These are phyloP conservation scores for Penicillium antarcticum DNA, from an alignment of 495 filamentous ascomycete species.

Conservation along the genomic window DNA sequence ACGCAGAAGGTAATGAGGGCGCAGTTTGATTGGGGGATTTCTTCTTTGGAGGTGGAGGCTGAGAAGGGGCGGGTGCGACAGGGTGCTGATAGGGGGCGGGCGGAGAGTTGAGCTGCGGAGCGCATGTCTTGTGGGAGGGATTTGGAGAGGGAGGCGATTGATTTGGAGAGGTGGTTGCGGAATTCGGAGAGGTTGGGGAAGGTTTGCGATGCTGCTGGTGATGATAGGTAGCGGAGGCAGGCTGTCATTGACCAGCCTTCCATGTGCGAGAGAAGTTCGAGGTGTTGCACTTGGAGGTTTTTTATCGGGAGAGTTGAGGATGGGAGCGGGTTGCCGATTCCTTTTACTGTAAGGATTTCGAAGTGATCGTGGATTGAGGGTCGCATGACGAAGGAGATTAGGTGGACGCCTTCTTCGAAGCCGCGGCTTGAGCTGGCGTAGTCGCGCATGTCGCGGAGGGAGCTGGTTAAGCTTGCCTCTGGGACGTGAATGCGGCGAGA, in stretches of 20 bases:
- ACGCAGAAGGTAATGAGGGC: constrained; percentile 53
- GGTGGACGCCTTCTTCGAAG: constrained; percentile 64
- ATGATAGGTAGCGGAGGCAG: constrained; percentile 47
- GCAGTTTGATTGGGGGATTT: constrained; percentile 8
- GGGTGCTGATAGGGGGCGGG: constrained; percentile 44
- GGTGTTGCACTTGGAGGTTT: constrained; percentile 55
- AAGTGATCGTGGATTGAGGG: constrained; percentile 65
- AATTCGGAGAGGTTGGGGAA: constrained; percentile 38
- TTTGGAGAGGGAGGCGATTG: constrained; percentile 38
- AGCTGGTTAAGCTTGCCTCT: constrained; percentile 45
- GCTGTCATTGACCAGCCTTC: constrained; percentile 54
- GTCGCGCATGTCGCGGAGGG: constrained; percentile 58
- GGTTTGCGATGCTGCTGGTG: constrained; percentile 24
- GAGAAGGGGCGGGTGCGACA: constrained; percentile 24
- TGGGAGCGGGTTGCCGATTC: constrained; percentile 64
- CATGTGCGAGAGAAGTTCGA: constrained; percentile 53
- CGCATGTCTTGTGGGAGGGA: constrained; percentile 47
- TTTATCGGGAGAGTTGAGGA: constrained; percentile 55
- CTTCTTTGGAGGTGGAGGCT: constrained; percentile 24
- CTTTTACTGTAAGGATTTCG: constrained; percentile 68
- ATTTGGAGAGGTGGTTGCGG: constrained; percentile 34
- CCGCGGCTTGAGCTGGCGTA: constrained; percentile 51
- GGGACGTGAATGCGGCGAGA: constrained; percentile 69
- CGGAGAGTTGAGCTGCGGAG: constrained; percentile 44
- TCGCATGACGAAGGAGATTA: constrained; percentile 72